Percentiles rank a stretch among this genome's conserved stretches.
Evolutionary conservation across 2,329 filamentous ascomycete species (phyloP).

Genomic region (Pyrenochaeta sp.): DNA sequence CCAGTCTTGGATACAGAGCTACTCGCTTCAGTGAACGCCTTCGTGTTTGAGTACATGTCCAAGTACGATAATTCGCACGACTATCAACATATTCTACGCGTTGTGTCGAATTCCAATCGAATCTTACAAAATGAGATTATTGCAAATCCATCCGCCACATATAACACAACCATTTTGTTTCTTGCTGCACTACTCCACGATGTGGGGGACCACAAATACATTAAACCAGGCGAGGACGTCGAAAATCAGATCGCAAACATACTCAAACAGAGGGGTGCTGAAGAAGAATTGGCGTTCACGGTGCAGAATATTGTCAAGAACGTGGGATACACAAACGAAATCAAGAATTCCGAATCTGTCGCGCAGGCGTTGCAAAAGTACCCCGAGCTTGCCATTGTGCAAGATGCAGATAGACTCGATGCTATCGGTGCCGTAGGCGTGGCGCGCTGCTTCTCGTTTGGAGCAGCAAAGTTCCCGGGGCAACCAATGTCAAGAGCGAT

Average conservation of each 20-base stretch:
- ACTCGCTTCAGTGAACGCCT: slow-evolving; percentile 39
- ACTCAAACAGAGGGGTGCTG: slow-evolving; percentile 65
- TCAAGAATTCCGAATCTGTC: slow-evolving; percentile 68
- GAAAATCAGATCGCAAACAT: slow-evolving; percentile 64
- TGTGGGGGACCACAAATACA: slow-evolving; percentile 85
- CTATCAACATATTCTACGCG: slow-evolving; percentile 82
- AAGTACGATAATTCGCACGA: slow-evolving; percentile 80
- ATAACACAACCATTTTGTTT: slow-evolving; percentile 66
- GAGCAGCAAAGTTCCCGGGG: slow-evolving; percentile 57
- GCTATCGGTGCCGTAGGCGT: slow-evolving; percentile 88
- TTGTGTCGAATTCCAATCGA: slow-evolving; percentile 73
- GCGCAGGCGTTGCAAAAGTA: slow-evolving; percentile 66
- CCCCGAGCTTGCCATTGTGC: slow-evolving; percentile 83
- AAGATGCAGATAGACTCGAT: slow-evolving; percentile 93
- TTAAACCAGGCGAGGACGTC: slow-evolving; percentile 60
- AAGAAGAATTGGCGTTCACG: slow-evolving; percentile 64
- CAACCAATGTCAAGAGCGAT: slow-evolving; percentile 37
- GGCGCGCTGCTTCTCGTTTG: slow-evolving; percentile 78
- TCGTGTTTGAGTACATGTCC: slow-evolving; percentile 48
- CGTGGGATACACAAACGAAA: slow-evolving; percentile 80
- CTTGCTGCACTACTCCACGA: slow-evolving; percentile 76
- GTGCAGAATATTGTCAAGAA: slow-evolving; percentile 77
- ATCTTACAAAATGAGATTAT: slow-evolving; percentile 64
- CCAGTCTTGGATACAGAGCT: slow-evolving; percentile 23
- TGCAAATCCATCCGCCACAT: slow-evolving; percentile 39